Evolutionary conservation across 2,329 filamentous ascomycete species (phyloP).

Genomic region (Cercospora nicotianae): DNA sequence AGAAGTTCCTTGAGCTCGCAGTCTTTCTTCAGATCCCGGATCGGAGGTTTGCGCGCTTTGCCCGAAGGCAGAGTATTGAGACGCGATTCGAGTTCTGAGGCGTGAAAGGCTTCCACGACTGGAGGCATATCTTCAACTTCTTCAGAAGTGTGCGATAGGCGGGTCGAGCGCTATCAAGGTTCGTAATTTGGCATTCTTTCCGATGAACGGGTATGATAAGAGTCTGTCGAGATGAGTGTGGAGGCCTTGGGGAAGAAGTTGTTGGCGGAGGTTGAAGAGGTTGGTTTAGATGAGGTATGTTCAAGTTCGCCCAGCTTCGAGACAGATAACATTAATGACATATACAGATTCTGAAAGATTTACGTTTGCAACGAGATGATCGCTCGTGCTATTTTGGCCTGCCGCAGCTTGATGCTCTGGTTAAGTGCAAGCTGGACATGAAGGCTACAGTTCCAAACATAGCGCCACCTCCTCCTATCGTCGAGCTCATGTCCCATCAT

Average conservation of each 20-base stretch:
- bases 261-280: slow-evolving; percentile 53
- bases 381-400: slow-evolving; percentile 43
- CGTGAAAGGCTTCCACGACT: slow-evolving; percentile 54
- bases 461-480: slow-evolving; percentile 39
- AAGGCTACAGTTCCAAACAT: slow-evolving; percentile 15
- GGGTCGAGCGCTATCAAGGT: not conserved
- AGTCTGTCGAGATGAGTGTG: slow-evolving; percentile 36
- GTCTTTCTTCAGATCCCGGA: slow-evolving; percentile 48
- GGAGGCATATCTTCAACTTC: slow-evolving; percentile 52
- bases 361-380: slow-evolving; percentile 33
- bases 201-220: slow-evolving; percentile 15
- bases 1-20: slow-evolving; percentile 61
- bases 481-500: slow-evolving; percentile 56
- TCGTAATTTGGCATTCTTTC: slow-evolving; percentile 1
- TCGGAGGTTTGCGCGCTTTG: slow-evolving; percentile 54
- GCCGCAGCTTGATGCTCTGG: slow-evolving; percentile 47
- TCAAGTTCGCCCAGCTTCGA: not conserved
- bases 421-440: slow-evolving; percentile 26
- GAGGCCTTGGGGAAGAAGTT: slow-evolving; percentile 55
- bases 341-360: slow-evolving; percentile 44
- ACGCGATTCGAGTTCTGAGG: slow-evolving; percentile 52
- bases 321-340: slow-evolving; percentile 13
- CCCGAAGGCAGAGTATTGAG: slow-evolving; percentile 54
- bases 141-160: not conserved
- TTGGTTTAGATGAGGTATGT: slow-evolving; percentile 53